These are phyloP conservation scores for Sporisorium reilianum DNA, from an alignment of 1,284 basidiomycete species.

Conservation along the genomic window DNA sequence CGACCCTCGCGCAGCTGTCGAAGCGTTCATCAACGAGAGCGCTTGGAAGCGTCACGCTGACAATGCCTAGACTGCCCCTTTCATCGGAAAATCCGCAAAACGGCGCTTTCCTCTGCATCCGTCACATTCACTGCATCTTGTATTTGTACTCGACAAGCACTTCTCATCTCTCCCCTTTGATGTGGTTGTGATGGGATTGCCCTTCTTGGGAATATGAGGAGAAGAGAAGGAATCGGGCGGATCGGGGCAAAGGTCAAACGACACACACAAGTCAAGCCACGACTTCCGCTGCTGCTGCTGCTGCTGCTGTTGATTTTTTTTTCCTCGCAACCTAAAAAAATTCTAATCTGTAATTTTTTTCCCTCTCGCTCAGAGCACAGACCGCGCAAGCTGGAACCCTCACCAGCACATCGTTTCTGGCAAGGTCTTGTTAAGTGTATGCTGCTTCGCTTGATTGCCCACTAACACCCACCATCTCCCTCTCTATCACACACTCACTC, in stretches of 20 bases:
- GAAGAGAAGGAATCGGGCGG: conserved; percentile 1
- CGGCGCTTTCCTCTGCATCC: neutral
- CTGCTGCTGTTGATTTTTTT: neutral
- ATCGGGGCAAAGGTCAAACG: conserved; percentile 7
- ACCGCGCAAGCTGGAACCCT: conserved; percentile 3
- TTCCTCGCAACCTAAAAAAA: neutral
- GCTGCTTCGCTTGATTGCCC: neutral
- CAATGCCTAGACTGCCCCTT: conserved; percentile 2
- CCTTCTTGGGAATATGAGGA: too few relatives aligned
- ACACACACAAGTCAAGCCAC: neutral
- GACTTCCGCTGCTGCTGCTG: neutral
- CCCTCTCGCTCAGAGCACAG: conserved; percentile 14
- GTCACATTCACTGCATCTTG: neutral
- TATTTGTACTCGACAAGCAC: neutral
- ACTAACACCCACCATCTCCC: neutral
- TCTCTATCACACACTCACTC: too few relatives aligned
- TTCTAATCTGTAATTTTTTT: conserved; percentile 9
- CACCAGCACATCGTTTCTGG: neutral
- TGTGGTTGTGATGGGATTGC: too few relatives aligned
- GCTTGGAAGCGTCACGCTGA: conserved; percentile 10
- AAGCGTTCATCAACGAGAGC: conserved; percentile 47
- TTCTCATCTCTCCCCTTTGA: too few relatives aligned
- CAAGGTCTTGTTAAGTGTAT: too few relatives aligned
- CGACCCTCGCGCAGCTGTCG: conserved; percentile 57
- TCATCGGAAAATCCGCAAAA: conserved; percentile 3